phyloP scores from a whole-genome alignment of 2,329 filamentous ascomycete species.

The Neoscytalidium dimidiatum region DNA sequence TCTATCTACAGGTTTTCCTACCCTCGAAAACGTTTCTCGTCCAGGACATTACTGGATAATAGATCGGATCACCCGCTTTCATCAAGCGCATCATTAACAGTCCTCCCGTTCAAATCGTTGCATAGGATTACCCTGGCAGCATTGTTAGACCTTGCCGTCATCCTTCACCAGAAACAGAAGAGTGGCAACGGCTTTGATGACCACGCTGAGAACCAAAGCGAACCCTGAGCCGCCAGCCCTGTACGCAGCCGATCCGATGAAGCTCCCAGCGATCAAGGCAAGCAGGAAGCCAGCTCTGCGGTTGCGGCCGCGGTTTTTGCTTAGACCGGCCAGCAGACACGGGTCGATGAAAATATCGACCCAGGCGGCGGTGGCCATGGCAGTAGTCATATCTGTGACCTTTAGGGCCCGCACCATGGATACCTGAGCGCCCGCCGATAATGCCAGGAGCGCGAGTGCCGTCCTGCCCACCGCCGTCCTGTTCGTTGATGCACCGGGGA shows the following conservation, averaged over 20 bases:
- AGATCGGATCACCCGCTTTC: no score
- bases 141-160: neutral
- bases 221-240: neutral
- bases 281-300: constrained; percentile 8
- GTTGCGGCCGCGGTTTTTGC: constrained; percentile 10
- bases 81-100: no score
- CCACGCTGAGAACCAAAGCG: neutral
- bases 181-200: neutral
- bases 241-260: constrained; percentile 8
- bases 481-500: neutral
- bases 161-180: neutral
- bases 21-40: no score
- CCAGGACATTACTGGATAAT: no score
- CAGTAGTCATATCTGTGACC: constrained; percentile 18
- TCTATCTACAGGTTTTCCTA: no score
- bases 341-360: constrained; percentile 19
- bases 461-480: neutral
- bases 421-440: neutral
- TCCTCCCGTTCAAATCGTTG: neutral
- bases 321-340: neutral
- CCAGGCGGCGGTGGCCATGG: constrained; percentile 20
- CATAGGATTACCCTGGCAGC: neutral
- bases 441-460: neutral
- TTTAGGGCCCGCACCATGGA: neutral
- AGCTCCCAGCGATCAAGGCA: constrained; percentile 11